phyloP scores from a whole-genome alignment of 345 rosid genomes.

The Murraya paniculata region DNA sequence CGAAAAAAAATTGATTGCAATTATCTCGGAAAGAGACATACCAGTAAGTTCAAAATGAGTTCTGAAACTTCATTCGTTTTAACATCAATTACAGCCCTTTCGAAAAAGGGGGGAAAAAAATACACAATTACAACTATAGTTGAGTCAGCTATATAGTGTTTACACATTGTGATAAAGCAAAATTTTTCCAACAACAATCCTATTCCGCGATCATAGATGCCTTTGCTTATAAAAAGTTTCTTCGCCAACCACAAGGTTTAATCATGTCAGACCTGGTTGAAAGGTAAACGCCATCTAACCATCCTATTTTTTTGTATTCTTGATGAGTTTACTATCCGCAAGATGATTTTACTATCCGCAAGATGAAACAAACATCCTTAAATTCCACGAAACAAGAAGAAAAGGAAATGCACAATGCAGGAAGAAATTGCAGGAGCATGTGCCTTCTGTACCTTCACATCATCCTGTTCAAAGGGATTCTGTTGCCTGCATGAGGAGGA shows the following conservation, averaged over 20 bases:
- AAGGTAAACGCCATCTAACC: neutral
- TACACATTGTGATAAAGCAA: neutral
- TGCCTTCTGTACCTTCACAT: constrained; percentile 21
- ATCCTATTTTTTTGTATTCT: neutral
- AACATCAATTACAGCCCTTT: neutral
- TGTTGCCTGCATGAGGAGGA: constrained; percentile 43
- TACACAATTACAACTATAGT: neutral
- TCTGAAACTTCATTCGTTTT: neutral
- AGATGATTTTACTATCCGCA: neutral
- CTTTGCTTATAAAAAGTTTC: neutral
- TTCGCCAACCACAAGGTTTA: neutral
- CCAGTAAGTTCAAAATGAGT: neutral
- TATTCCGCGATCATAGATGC: neutral
- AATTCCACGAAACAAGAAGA: neutral
- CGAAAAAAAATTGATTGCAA: neutral
- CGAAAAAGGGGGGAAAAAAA: neutral
- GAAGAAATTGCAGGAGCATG: neutral
- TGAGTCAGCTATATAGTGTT: neutral
- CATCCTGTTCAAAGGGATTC: constrained; percentile 58
- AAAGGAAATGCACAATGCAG: neutral
- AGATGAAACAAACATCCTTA: neutral
- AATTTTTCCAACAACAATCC: neutral
- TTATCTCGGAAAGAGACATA: too few relatives aligned
- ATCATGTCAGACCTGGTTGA: neutral
- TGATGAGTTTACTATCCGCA: neutral